Evolutionary conservation across 306 rosid genomes (phyloP).

Genomic region (Ormosia semicastrata): DNA sequence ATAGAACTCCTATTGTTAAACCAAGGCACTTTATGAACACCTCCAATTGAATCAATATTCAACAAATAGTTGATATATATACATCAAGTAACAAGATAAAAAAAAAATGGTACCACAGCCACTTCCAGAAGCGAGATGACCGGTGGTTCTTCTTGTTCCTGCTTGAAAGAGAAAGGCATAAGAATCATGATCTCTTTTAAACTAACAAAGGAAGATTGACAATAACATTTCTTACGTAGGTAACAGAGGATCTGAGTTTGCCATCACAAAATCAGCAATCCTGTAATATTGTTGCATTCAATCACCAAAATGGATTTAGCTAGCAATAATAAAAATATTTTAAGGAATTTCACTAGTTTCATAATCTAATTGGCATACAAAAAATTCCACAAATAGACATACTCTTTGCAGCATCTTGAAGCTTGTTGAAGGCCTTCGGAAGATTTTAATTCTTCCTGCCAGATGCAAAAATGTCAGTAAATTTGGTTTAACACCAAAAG

Average conservation of each 20-base stretch:
- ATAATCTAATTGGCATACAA: background rate
- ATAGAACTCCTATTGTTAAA: background rate
- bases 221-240: slow-evolving; percentile 65
- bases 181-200: slow-evolving; percentile 1
- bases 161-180: slow-evolving; percentile 27
- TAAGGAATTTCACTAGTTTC: background rate
- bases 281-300: slow-evolving; percentile 44
- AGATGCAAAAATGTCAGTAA: slow-evolving; percentile 14
- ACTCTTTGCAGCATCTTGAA: slow-evolving; percentile 91
- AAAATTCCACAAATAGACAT: slow-evolving; percentile 26
- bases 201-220: background rate
- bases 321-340: background rate
- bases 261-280: slow-evolving; percentile 62
- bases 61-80: background rate
- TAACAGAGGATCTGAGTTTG: slow-evolving; percentile 71
- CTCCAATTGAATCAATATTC: background rate
- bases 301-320: background rate
- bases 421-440: slow-evolving; percentile 68
- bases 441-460: slow-evolving; percentile 83
- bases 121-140: slow-evolving; percentile 73
- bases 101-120: slow-evolving; percentile 64
- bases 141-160: slow-evolving; percentile 51
- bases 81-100: background rate
- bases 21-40: background rate
- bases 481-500: background rate